phyloP scores from a whole-genome alignment of 345 rosid genomes.

The Eutrema heterophyllum region DNA sequence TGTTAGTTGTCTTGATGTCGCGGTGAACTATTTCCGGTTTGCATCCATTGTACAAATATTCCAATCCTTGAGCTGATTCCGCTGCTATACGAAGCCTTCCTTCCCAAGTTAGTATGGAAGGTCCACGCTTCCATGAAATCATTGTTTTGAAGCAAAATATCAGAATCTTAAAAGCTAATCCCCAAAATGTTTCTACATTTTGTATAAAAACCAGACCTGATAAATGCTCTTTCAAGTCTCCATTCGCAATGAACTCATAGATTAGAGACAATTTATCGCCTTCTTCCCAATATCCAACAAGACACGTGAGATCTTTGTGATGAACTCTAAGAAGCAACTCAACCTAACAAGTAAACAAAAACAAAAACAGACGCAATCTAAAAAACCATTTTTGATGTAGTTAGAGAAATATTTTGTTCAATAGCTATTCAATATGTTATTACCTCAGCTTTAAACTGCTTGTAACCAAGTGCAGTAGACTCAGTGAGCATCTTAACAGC shows the following conservation, averaged over 20 bases:
- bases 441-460: conserved; percentile 38
- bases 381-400: background rate
- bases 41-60: conserved; percentile 47
- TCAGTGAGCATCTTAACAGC: conserved; percentile 41
- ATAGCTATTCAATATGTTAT: background rate
- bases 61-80: conserved; percentile 54
- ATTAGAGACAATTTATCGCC: conserved; percentile 36
- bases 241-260: conserved; percentile 56
- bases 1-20: conserved; percentile 57
- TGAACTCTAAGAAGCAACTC: conserved; percentile 40
- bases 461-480: conserved; percentile 30
- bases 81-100: conserved; percentile 43
- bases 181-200: background rate
- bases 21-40: conserved; percentile 58
- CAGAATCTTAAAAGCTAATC: background rate
- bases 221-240: conserved; percentile 42
- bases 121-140: conserved; percentile 26
- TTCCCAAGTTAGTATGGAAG: conserved; percentile 41
- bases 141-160: background rate
- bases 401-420: background rate
- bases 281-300: conserved; percentile 55
- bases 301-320: conserved; percentile 40
- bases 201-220: conserved; percentile 16
- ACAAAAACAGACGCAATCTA: background rate
- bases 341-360: conserved; percentile 26